Evolutionary conservation across 1,284 basidiomycete genomes (phyloP), one percentile per base, ranked within the genome.

Genomic region (Ceratobasidium sp.): DNA sequence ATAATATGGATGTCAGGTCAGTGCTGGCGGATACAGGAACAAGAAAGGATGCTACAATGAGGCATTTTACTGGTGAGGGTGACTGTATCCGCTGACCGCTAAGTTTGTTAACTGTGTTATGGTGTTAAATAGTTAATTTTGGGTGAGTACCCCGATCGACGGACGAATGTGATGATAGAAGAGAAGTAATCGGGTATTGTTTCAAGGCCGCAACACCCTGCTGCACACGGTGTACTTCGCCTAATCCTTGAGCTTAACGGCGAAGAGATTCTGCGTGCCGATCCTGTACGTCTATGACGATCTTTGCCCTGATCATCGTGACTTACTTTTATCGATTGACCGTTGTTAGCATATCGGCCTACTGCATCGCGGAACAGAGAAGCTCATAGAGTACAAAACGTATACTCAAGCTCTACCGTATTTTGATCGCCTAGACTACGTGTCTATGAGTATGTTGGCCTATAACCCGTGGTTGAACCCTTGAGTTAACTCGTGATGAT

Each of bases 361-460:
- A 56, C 90, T 99, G 79, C 97, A 99, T 86, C 92, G 98, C 83
- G 97, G 97, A 52, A 99, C 97, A 23, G 97, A 99, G 85, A 99
- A 99, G 87, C 90, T 99, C 77, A 99, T 99, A 83, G 97, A 99
- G 87, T 98, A 97, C 90, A 99, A 99, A 89, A 99, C 94, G 12
- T 99, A 99, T 85, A 96, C 93, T 17, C 98, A 99, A 88, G 97
- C 97, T 1, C 88, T 98, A n/a, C 98, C 97, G 1, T 99, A 99
- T 88, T 99, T 99, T 85, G 97, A 99, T 86, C 96, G 97, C 83
- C 90, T 99, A 80, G 97, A 99, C 89, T 99, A 99, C 83, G 96
- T 98, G 77, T 98, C 97, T 68, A 99, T 99, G 97, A 98, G 95
- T 96, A 82, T 73, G 93, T 28, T 46, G 17, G n/a, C 28, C 13